Evolutionary conservation across 164 flowering plant genomes (phyloP), one percentile per base, ranked within the genome.

Genomic region (Hamamelis virginiana): DNA sequence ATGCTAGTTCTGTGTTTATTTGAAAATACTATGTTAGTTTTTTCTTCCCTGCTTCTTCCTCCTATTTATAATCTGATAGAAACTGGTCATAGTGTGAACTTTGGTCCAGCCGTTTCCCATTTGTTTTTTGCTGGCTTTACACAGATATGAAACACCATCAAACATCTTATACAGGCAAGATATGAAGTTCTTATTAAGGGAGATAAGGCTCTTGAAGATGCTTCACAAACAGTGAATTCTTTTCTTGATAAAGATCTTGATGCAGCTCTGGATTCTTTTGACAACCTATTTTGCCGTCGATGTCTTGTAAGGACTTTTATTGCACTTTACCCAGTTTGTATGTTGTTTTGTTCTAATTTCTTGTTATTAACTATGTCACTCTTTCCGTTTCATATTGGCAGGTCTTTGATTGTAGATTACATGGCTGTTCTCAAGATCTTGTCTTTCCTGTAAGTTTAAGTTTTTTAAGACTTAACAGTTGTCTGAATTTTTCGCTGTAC

Each of bases 121-220:
- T 90, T 78, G 73, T 84, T 85, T 85, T 83, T 28, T 87, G 86
- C 89, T 88, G 83, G 84, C 84, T 86, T 86, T 85, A 92, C 97
- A 87, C 84, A 89, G 86, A 86, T 85, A 84, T 92, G 94, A 95
- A 90, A 83, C 89, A 88, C 85, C 86, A 66, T 86, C 86, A 73
- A 95, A 91, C 89, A 83, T 96, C 92, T 91, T 91, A 82, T 91
- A 87, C 99, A 96, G 99, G 98, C 88, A 82, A 94, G 98, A 88
- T 88, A 84, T 62, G 97, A 93, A 72, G 66, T 66, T 72, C 87
- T 91, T 74, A 41, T 41, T 21, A 81, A 83, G 76, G 84, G 76
- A 67, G 86, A 83, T 53, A 78, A 82, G 62, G 70, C 66, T 67
- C 64, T 26, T 66, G 86, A 77, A 52, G 83, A 82, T 50, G 68